A percentile compares a stretch with the other conserved stretches of the same genome.
phyloP scores from a whole-genome alignment of 768 basidiomycete genomes.

The Russula brevipes region DNA sequence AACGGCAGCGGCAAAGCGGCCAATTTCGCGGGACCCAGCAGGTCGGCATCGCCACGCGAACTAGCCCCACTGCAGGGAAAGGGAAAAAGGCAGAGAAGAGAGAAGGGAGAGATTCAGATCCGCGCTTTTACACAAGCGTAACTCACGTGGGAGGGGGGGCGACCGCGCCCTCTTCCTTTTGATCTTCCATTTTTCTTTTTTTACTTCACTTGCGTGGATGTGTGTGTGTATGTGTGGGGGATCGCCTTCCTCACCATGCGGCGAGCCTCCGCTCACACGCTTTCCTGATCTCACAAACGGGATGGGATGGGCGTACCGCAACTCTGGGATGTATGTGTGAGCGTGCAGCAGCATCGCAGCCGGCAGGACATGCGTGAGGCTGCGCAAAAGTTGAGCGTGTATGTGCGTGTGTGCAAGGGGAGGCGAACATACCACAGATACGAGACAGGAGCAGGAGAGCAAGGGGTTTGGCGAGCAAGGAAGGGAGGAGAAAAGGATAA shows the following conservation, averaged over 20 bases:
- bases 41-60: too few relatives aligned
- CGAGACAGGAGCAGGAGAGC: slow-evolving; percentile 10
- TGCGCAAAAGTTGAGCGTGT: background rate
- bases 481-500: background rate
- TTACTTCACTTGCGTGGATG: too few relatives aligned
- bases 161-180: too few relatives aligned
- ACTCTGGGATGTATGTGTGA: background rate
- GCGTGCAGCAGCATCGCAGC: slow-evolving; percentile 3
- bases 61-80: background rate
- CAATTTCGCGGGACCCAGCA: background rate
- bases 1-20: background rate
- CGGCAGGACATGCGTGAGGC: slow-evolving; percentile 18
- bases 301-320: background rate
- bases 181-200: too few relatives aligned
- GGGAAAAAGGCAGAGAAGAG: background rate
- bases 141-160: too few relatives aligned
- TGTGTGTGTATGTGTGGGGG: too few relatives aligned
- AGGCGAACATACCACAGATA: background rate
- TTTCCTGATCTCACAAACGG: too few relatives aligned
- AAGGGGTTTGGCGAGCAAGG: background rate
- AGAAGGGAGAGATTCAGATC: too few relatives aligned
- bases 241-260: too few relatives aligned
- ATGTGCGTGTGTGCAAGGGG: slow-evolving; percentile 3
- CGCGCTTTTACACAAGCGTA: too few relatives aligned
- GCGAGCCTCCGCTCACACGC: too few relatives aligned